Conservation (phyloP, 805 yeast species). For the Barnettozyma vustinii region DNA sequence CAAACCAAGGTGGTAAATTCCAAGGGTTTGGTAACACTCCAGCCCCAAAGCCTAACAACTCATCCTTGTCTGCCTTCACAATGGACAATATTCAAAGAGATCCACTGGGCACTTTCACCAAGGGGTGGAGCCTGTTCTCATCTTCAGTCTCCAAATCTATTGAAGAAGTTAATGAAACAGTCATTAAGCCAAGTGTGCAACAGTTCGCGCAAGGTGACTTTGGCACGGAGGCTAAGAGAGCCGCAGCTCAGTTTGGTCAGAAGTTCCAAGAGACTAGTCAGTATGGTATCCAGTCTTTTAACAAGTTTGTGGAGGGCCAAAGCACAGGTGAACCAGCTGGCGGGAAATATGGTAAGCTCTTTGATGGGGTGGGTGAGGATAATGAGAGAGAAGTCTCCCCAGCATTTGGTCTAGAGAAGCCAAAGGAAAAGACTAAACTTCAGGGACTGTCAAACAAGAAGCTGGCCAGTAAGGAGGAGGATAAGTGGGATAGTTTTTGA, state of each 20-base stretch:
- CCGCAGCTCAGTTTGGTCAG: slow-evolving; percentile 96
- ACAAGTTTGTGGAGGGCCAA: slow-evolving; percentile 36
- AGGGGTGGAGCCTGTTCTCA: slow-evolving; percentile 93
- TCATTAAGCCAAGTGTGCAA: slow-evolving; percentile 85
- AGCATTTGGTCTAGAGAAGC: slow-evolving; percentile 63
- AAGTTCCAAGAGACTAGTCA: slow-evolving; percentile 85
- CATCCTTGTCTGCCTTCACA: slow-evolving; percentile 51
- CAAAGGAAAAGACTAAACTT: slow-evolving; percentile 52
- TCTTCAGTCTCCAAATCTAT: slow-evolving; percentile 80
- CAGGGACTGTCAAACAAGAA: slow-evolving; percentile 42
- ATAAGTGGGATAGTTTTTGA: slow-evolving; percentile 66
- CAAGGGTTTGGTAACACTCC: slow-evolving; percentile 89
- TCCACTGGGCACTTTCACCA: slow-evolving; percentile 84
- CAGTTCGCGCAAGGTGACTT: slow-evolving; percentile 77
- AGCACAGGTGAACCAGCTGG: slow-evolving; percentile 25
- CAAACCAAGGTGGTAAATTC: slow-evolving; percentile 91
- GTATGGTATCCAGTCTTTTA: slow-evolving; percentile 61
- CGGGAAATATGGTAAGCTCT: slow-evolving; percentile 45
- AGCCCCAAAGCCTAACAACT: slow-evolving; percentile 34
- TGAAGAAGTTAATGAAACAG: slow-evolving; percentile 78
- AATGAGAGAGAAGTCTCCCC: slow-evolving; percentile 41
- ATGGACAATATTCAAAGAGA: slow-evolving; percentile 70
- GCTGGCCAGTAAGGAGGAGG: slow-evolving; percentile 41
- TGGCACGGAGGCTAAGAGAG: slow-evolving; percentile 76
- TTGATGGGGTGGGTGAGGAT: slow-evolving; percentile 47